These are phyloP conservation scores for Phytophthora nicotianae DNA, from an alignment of 352 stramenopile species.

Conservation along the genomic window DNA sequence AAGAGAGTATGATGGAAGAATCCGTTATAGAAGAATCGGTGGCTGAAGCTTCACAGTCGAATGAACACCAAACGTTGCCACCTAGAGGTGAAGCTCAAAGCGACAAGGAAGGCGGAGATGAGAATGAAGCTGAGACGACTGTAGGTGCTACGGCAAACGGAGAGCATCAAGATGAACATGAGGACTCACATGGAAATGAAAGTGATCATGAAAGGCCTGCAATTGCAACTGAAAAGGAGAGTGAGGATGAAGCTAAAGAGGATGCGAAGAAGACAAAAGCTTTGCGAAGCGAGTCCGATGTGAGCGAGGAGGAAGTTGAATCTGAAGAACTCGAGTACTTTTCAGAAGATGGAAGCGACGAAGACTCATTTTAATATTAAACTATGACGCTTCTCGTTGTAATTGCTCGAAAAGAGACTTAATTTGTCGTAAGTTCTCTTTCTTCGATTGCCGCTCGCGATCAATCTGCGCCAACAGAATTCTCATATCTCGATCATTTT, in stretches of 20 bases:
- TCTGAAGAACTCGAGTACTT: constrained; percentile 87
- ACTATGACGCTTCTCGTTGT: constrained; percentile 56
- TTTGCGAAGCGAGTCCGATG: constrained; percentile 54
- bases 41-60: constrained; percentile 39
- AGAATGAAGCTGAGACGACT: background rate
- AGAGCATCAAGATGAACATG: constrained; percentile 1
- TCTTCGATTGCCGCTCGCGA: constrained; percentile 69
- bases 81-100: constrained; percentile 6
- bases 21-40: constrained; percentile 40
- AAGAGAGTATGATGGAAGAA: constrained; percentile 49
- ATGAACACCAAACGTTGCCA: constrained; percentile 24
- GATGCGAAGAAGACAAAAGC: constrained; percentile 51
- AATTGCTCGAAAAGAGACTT: constrained; percentile 80
- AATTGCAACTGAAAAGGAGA: constrained; percentile 1
- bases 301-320: constrained; percentile 68
- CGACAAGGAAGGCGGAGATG: constrained; percentile 5
- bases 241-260: constrained; percentile 20
- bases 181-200: constrained; percentile 9
- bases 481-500: constrained; percentile 72
- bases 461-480: constrained; percentile 70
- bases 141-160: background rate
- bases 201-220: background rate
- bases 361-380: constrained; percentile 77
- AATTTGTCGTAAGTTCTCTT: constrained; percentile 73
- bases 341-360: constrained; percentile 78